Conservation (phyloP, 257 asterid genomes). For the Solanum phureja region DNA sequence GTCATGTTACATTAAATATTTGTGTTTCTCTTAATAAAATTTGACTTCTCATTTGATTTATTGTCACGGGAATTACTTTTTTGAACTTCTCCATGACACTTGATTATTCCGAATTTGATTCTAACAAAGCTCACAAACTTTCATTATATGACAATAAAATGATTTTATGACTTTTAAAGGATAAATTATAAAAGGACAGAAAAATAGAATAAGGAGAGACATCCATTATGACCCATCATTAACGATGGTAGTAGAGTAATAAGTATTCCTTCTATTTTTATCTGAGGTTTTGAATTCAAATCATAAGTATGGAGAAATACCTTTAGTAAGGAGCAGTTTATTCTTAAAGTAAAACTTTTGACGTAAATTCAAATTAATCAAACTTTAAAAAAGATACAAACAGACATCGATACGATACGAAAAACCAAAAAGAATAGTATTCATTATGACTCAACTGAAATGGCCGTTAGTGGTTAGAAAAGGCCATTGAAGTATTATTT, state of each 20-base stretch:
- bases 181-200: background rate
- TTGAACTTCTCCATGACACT: background rate
- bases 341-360: background rate
- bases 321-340: background rate
- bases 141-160: background rate
- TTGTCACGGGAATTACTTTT: background rate
- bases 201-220: background rate
- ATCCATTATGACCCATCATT: background rate
- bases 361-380: background rate
- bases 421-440: background rate
- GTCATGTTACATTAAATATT: too few relatives aligned
- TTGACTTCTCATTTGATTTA: background rate
- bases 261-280: background rate
- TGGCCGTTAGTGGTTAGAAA: constrained; percentile 4
- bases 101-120: background rate
- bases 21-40: too few relatives aligned
- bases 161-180: background rate
- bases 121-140: background rate
- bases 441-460: constrained; percentile 2
- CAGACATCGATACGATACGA: rapidly evolving
- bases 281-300: background rate
- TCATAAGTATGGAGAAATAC: background rate
- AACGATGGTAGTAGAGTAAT: background rate
- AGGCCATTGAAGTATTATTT: background rate
- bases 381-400: background rate